These are phyloP conservation scores for Cadophora sp. DNA, from an alignment of 2,329 filamentous ascomycete species.

Conservation along the genomic window DNA sequence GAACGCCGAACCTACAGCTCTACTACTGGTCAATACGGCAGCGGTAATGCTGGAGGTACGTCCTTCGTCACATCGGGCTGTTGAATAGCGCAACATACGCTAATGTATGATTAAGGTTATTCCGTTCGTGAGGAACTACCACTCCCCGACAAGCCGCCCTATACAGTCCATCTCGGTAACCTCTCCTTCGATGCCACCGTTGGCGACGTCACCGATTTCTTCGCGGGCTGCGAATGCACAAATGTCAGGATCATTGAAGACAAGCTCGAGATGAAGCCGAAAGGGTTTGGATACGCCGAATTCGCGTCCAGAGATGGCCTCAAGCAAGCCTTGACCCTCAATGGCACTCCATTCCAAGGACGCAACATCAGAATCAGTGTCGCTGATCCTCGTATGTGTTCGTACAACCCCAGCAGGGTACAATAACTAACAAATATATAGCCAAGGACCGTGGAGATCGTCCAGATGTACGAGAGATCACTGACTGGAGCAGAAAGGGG, in stretches of 20 bases:
- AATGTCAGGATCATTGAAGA: conserved; percentile 97
- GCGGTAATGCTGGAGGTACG: conserved; percentile 41
- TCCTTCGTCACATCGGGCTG: conserved; percentile 14
- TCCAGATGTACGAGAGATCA: conserved; percentile 79
- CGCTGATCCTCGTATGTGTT: conserved; percentile 89
- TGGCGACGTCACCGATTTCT: conserved; percentile 85
- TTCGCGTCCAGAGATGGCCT: conserved; percentile 87
- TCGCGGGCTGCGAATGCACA: conserved; percentile 82
- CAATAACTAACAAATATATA: conserved; percentile 47
- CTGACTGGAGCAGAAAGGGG: conserved; percentile 92
- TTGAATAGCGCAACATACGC: conserved; percentile 7
- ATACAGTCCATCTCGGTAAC: conserved; percentile 95
- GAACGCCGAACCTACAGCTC: conserved; percentile 45
- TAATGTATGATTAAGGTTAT: conserved; percentile 54
- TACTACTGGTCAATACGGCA: conserved; percentile 43
- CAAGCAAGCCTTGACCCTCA: conserved; percentile 86
- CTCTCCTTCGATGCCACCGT: conserved; percentile 92
- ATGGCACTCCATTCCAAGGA: conserved; percentile 83
- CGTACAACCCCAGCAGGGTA: conserved; percentile 22
- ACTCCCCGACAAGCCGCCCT: conserved; percentile 90
- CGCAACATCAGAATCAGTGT: conserved; percentile 92
- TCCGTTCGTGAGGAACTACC: conserved; percentile 77
- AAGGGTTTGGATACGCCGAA: conserved; percentile 98
- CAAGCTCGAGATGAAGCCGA: conserved; percentile 89
- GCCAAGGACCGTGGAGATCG: conserved; percentile 77